phyloP scores from a whole-genome alignment of 345 rosid species.

The Eucalyptus cloeziana region DNA sequence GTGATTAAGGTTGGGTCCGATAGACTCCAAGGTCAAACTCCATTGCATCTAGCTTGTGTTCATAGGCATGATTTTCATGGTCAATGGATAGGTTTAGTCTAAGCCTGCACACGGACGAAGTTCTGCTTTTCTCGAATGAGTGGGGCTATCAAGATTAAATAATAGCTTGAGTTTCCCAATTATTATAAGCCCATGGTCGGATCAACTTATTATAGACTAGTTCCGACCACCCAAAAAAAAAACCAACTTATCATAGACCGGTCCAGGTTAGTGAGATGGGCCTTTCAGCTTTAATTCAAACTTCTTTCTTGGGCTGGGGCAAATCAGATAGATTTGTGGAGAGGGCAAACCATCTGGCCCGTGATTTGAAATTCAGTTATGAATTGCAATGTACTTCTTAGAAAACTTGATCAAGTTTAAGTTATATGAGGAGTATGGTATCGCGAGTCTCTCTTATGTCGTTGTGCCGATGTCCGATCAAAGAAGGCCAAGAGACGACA shows the following conservation, averaged over 20 bases:
- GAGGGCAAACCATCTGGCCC: neutral
- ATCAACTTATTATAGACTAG: neutral
- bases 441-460: neutral
- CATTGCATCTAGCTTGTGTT: neutral
- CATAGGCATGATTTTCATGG: neutral
- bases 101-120: neutral
- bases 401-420: neutral
- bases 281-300: neutral
- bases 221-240: too few species aligned
- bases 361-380: neutral
- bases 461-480: neutral
- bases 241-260: too few species aligned
- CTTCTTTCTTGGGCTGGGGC: neutral
- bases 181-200: neutral
- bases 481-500: accelerated
- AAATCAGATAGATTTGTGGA: neutral
- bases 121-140: neutral
- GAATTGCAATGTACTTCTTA: neutral
- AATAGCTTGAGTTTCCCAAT: neutral
- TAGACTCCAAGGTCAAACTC: neutral
- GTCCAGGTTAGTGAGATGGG: neutral
- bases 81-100: neutral
- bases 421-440: accelerated
- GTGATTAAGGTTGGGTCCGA: neutral
- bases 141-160: neutral